phyloP scores from a whole-genome alignment of 129 eudicot genomes.

The Centrapalus pauciflorus region DNA sequence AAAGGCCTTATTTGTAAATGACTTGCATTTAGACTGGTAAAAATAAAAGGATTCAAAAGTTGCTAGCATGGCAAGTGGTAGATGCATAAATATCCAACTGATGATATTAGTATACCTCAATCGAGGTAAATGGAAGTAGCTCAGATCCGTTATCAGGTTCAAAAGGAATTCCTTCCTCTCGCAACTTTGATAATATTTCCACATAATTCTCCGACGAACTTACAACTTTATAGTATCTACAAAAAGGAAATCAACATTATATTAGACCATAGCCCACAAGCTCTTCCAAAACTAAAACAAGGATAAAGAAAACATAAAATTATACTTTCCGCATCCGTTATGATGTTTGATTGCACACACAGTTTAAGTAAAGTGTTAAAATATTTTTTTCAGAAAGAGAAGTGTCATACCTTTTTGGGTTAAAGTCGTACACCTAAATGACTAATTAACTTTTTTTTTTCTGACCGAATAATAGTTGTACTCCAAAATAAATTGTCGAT shows the following conservation, averaged over 20 bases:
- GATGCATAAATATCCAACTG: not conserved
- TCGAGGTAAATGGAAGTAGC: constrained; percentile 51
- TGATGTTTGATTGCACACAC: not conserved
- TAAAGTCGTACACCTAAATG: too few species aligned
- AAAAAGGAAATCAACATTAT: constrained; percentile 5
- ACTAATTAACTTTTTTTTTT: too few species aligned
- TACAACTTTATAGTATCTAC: constrained; percentile 71
- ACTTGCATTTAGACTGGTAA: not conserved
- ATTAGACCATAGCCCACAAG: not conserved
- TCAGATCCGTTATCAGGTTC: constrained; percentile 87
- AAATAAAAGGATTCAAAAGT: not conserved
- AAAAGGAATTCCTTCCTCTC: constrained; percentile 72
- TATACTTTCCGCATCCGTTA: not conserved
- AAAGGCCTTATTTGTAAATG: too few species aligned
- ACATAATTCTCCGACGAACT: constrained; percentile 77
- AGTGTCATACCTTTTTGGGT: not conserved
- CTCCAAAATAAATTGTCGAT: too few species aligned
- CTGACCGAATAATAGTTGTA: too few species aligned
- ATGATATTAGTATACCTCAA: constrained; percentile 57
- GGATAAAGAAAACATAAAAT: not conserved
- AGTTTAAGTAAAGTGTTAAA: not conserved
- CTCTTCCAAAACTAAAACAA: not conserved
- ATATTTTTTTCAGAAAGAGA: not conserved
- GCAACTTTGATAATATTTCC: constrained; percentile 63
- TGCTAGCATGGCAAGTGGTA: not conserved